phyloP scores from a whole-genome alignment of 768 basidiomycete genomes.

The Macrocybe gigantea region DNA sequence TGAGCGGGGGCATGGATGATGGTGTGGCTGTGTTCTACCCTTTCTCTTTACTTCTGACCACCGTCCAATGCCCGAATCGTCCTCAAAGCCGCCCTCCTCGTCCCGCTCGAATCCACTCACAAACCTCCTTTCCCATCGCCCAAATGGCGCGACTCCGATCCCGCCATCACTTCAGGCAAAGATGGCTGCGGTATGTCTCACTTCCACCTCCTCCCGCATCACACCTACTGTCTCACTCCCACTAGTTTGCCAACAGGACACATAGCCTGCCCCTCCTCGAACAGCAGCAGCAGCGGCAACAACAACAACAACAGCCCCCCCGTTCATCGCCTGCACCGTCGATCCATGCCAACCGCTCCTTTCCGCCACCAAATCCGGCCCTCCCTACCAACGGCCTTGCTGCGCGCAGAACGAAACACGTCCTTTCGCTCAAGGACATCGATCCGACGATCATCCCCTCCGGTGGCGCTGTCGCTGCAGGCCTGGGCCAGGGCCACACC shows the following conservation, averaged over 20 bases:
- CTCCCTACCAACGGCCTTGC: conserved; percentile 24
- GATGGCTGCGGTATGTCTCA: conserved; percentile 71
- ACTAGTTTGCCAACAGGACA: conserved; percentile 25
- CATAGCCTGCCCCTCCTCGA: conserved; percentile 27
- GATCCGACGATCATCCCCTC: conserved; percentile 34
- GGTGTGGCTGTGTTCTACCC: conserved; percentile 1
- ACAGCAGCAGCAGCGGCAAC: conserved; percentile 18
- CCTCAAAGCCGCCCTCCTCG: conserved; percentile 13
- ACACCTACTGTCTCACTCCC: conserved; percentile 1
- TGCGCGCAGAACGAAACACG: conserved; percentile 45
- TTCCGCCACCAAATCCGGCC: conserved; percentile 10
- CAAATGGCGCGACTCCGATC: conserved; percentile 55
- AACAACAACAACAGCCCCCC: conserved; percentile 5
- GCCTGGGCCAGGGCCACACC: conserved; percentile 64
- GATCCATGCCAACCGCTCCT: conserved; percentile 18
- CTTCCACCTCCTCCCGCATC: conserved; percentile 15
- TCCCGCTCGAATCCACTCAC: conserved; percentile 23
- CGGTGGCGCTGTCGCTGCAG: conserved; percentile 47
- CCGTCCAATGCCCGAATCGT: conserved; percentile 13
- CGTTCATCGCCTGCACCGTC: conserved; percentile 7
- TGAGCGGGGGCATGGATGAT: conserved; percentile 34
- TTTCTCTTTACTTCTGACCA: conserved; percentile 8
- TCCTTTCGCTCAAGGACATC: conserved; percentile 62
- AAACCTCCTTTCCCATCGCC: conserved; percentile 36
- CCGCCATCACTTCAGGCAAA: conserved; percentile 89